Conservation (phyloP, 2,329 filamentous ascomycete species). For the Chrysoporthe austroafricana region DNA sequence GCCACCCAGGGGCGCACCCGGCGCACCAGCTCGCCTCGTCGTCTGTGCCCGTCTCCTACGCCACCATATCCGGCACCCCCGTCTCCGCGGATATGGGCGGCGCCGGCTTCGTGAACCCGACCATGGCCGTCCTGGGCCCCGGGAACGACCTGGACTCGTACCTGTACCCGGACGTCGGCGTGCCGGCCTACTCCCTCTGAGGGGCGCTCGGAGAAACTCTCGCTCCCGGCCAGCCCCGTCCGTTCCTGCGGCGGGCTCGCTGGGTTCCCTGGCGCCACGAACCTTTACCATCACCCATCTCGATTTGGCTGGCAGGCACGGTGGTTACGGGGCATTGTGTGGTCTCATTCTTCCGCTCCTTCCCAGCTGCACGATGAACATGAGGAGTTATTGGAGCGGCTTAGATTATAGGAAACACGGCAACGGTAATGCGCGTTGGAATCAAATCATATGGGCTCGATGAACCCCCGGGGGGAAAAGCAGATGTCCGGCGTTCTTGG, state of each 20-base stretch:
- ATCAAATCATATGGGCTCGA: not conserved
- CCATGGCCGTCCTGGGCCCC: slow-evolving; percentile 30
- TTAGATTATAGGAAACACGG: not conserved
- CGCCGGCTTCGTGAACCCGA: slow-evolving; percentile 29
- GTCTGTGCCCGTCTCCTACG: slow-evolving; percentile 22
- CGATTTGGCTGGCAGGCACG: not conserved
- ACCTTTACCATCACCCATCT: not conserved
- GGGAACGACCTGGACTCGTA: slow-evolving; percentile 38
- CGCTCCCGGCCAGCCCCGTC: not conserved
- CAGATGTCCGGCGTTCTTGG: slow-evolving; percentile 3
- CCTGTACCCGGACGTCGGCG: slow-evolving; percentile 37
- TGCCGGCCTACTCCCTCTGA: slow-evolving; percentile 33
- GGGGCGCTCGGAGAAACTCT: too few relatives aligned
- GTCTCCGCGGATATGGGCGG: slow-evolving; percentile 22
- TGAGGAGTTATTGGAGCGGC: slow-evolving; percentile 1
- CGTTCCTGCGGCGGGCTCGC: not conserved
- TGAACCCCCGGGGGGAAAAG: not conserved
- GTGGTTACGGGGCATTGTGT: not conserved
- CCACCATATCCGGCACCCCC: slow-evolving; percentile 15
- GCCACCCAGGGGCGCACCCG: too few relatives aligned
- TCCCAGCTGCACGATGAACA: not conserved
- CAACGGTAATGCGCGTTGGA: not conserved
- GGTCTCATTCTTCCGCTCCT: not conserved
- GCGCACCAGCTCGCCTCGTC: slow-evolving; percentile 30
- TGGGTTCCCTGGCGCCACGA: not conserved